Evolutionary conservation across 2,329 filamentous ascomycete species (phyloP).

Genomic region (Apiospora koreana): DNA sequence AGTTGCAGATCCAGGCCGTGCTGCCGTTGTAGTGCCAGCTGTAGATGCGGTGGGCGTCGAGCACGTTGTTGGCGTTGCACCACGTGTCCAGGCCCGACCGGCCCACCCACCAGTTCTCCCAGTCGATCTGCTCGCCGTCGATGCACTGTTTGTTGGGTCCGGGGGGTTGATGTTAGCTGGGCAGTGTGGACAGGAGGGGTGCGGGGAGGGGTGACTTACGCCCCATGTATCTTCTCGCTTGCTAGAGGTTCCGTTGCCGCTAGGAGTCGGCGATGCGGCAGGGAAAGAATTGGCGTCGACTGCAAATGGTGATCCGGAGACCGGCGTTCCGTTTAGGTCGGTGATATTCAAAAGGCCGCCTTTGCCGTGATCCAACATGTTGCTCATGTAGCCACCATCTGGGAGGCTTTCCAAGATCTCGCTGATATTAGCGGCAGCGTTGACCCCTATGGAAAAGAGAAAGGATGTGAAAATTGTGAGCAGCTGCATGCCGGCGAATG

Average conservation of each 20-base stretch:
- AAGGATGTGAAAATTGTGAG: background rate
- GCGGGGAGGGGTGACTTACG: background rate
- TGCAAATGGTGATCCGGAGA: background rate
- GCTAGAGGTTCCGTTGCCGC: background rate
- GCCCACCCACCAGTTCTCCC: background rate
- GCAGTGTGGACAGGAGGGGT: background rate
- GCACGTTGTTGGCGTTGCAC: background rate
- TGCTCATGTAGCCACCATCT: background rate
- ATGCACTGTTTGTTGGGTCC: background rate
- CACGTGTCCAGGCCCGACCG: background rate
- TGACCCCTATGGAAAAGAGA: background rate
- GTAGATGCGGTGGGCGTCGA: background rate
- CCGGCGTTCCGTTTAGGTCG: background rate
- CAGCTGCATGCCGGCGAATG: background rate
- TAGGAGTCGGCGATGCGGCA: background rate
- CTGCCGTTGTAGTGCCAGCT: background rate
- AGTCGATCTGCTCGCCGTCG: background rate
- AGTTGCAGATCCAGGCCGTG: background rate
- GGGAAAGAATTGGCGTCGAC: background rate
- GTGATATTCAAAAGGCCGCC: background rate
- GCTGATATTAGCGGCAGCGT: background rate
- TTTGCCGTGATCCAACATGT: background rate
- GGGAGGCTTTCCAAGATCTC: background rate
- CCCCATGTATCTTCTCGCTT: background rate
- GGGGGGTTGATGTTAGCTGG: no score